Evolutionary conservation across 306 rosid genomes (phyloP), one percentile per base, ranked within the genome.

Genomic region (Bauhinia variegata): DNA sequence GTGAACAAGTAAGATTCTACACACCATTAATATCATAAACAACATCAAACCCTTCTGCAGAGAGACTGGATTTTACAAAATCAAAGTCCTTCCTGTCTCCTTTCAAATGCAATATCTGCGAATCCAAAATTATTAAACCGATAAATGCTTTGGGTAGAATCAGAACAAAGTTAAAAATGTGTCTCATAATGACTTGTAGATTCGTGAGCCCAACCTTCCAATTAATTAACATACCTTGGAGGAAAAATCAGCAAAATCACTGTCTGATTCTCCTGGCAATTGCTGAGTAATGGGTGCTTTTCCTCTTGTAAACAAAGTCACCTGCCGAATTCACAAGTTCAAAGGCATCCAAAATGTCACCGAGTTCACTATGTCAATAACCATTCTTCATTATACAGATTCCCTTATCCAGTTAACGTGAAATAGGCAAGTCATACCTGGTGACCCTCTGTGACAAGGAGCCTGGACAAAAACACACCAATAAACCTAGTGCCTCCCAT

Each of bases 401-500:
- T 18, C 3, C 56, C 4, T 10, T 12, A 4, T 42, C 14, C 14
- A 42, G 14, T 5, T 5, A 14, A 15, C 6, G 12, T 19, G 2
- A 43, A 60, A 42, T 42, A 19, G 54, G 3, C 17, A 17, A 58
- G 50, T 33, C 30, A 68, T 80, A 92, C 96, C 95, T 89, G 89
- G 76, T 93, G 96, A 71, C 99, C 99, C 71, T 88, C 92, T 65
- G 90, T 88, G 73, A 93, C 90, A 61, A 93, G 99, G 18, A 83
- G 97, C 42, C 97, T 88, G 12, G 97, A 90, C 86, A 93, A 88
- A 82, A 93, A 93, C 23, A 90, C 23, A 59, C 99, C 99, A 67
- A 93, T 93, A 48, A 93, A 90, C 17, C 99, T 77, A 63, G 97
- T 93, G 60, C 97, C 99, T 46, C 99, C 99, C 97, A 93, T 93